A percentile compares a stretch with the other conserved stretches of the same genome.
These are phyloP conservation scores for Dendrobium nobile DNA, from an alignment of 106 monocot genomes.

Conservation along the genomic window DNA sequence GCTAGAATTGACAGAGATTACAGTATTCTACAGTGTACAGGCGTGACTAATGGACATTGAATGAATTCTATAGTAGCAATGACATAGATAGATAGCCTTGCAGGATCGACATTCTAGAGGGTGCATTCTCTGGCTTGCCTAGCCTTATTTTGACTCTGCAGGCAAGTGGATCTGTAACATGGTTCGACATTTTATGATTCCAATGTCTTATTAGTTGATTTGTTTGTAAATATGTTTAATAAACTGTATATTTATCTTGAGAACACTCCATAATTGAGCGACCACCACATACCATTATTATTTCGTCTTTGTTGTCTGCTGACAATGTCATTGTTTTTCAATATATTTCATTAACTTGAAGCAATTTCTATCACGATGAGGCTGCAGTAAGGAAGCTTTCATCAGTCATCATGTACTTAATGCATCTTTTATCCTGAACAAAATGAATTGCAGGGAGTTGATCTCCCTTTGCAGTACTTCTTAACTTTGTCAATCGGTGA, in stretches of 20 bases:
- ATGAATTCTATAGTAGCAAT: not conserved
- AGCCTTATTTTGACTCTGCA: not conserved
- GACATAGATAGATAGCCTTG: not conserved
- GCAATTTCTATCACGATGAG: no score
- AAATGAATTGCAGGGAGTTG: no score
- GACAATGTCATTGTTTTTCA: no score
- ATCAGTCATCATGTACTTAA: no score
- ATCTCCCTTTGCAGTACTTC: no score
- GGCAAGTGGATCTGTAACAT: not conserved
- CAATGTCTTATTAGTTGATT: not conserved
- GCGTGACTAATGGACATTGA: not conserved
- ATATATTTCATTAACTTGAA: no score
- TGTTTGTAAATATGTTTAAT: slow-evolving; percentile 6
- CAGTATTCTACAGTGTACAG: not conserved
- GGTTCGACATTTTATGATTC: not conserved
- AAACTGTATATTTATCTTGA: not conserved
- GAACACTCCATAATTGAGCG: not conserved
- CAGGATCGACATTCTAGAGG: not conserved
- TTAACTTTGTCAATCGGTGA: no score
- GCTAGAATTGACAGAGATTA: not conserved
- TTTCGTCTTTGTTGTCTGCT: no score
- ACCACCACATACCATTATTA: no score
- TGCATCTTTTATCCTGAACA: no score
- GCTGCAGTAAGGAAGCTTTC: no score
- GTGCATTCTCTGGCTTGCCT: not conserved